phyloP scores from a whole-genome alignment of 75 land plant genomes.

The Chamaecyparis obtusa region DNA sequence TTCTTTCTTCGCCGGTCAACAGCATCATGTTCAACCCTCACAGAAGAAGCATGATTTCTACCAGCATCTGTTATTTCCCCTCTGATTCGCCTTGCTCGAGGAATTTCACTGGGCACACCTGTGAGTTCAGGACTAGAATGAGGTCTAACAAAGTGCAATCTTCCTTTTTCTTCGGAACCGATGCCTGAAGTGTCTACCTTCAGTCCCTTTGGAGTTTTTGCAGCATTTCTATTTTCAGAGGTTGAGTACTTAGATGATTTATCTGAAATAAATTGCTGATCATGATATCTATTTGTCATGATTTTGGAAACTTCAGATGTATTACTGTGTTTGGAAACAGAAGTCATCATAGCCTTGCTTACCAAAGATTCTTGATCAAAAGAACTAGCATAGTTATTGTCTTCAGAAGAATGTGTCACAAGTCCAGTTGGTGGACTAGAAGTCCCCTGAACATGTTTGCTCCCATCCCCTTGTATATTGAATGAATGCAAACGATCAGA shows the following conservation, averaged over 20 bases:
- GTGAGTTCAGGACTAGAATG: constrained; percentile 68
- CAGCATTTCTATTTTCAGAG: constrained; percentile 14
- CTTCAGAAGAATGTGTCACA: constrained; percentile 16
- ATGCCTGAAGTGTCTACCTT: constrained; percentile 21
- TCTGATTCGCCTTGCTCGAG: constrained; percentile 32
- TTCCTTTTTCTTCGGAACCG: constrained; percentile 29
- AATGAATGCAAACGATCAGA: background rate
- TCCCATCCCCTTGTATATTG: constrained; percentile 16
- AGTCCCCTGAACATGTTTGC: constrained; percentile 6
- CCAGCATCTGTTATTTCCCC: constrained; percentile 19
- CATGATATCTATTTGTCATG: constrained; percentile 31
- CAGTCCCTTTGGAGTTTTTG: constrained; percentile 25
- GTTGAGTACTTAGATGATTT: constrained; percentile 8
- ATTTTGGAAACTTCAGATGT: constrained; percentile 18
- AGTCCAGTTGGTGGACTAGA: constrained; percentile 12
- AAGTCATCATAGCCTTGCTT: background rate
- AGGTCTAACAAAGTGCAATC: constrained; percentile 55
- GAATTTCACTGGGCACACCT: constrained; percentile 30
- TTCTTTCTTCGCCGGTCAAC: constrained; percentile 34
- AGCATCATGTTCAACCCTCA: constrained; percentile 16
- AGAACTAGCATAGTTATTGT: background rate
- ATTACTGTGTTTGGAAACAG: constrained; percentile 13
- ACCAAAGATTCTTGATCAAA: background rate
- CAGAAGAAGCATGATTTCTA: constrained; percentile 17
- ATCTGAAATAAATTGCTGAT: constrained; percentile 15